Evolutionary conservation across 257 asterid species (phyloP).

Genomic region (Rubia yunnanensis): DNA sequence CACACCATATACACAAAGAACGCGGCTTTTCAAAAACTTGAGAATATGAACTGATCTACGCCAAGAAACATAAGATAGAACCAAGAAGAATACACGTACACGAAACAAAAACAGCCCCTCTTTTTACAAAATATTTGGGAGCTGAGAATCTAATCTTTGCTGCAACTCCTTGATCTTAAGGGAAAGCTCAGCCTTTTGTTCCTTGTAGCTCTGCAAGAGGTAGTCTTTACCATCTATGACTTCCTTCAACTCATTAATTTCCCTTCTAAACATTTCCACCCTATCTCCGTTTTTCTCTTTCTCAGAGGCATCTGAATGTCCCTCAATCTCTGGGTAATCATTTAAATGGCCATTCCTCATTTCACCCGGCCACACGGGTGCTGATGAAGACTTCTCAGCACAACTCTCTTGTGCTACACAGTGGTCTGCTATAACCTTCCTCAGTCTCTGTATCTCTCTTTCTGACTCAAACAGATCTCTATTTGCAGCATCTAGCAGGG

Average conservation of each 20-base stretch:
- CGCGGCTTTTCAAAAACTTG: slow-evolving; percentile 24
- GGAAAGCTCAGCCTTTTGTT: slow-evolving; percentile 73
- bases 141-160: slow-evolving; percentile 73
- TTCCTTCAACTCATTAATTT: slow-evolving; percentile 71
- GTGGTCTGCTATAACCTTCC: slow-evolving; percentile 80
- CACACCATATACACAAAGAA: slow-evolving; percentile 11
- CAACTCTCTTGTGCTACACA: slow-evolving; percentile 51
- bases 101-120: slow-evolving; percentile 15
- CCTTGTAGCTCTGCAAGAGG: slow-evolving; percentile 78
- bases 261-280: slow-evolving; percentile 61
- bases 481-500: slow-evolving; percentile 66
- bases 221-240: slow-evolving; percentile 77
- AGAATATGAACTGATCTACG: slow-evolving; percentile 21
- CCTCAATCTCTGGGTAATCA: slow-evolving; percentile 40
- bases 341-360: slow-evolving; percentile 43
- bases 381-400: slow-evolving; percentile 37
- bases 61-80: slow-evolving; percentile 16
- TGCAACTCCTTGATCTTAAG: slow-evolving; percentile 70
- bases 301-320: slow-evolving; percentile 29
- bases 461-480: slow-evolving; percentile 68
- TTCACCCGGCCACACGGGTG: slow-evolving; percentile 51
- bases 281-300: slow-evolving; percentile 45
- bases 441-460: slow-evolving; percentile 76
- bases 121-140: slow-evolving; percentile 63
- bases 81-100: slow-evolving; percentile 45